These are phyloP conservation scores for Cercospora janseana DNA, from an alignment of 2,329 filamentous ascomycete species.

Conservation along the genomic window DNA sequence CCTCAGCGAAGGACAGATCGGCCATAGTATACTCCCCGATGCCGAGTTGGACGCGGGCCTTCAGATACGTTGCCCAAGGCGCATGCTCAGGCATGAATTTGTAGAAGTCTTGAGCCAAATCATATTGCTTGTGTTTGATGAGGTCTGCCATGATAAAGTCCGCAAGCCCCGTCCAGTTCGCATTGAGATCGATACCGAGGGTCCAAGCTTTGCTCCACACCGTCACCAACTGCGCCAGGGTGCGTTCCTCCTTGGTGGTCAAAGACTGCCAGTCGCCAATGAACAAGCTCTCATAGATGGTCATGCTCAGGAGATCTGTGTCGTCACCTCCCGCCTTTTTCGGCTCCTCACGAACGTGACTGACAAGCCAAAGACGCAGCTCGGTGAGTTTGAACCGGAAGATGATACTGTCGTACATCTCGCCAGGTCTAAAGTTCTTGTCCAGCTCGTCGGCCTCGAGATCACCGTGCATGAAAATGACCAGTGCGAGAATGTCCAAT, in stretches of 20 bases:
- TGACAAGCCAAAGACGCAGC: slow-evolving; percentile 66
- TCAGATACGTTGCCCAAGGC: slow-evolving; percentile 70
- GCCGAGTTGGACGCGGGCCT: slow-evolving; percentile 73
- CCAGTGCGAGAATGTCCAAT: slow-evolving; percentile 76
- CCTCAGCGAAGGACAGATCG: slow-evolving; percentile 73
- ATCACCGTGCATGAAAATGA: slow-evolving; percentile 83
- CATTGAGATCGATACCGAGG: slow-evolving; percentile 40
- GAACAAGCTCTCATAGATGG: slow-evolving; percentile 42
- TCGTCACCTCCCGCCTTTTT: slow-evolving; percentile 13
- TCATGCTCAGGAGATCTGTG: slow-evolving; percentile 26
- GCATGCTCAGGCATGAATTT: slow-evolving; percentile 53
- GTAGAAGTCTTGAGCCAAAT: slow-evolving; percentile 63
- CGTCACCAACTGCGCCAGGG: slow-evolving; percentile 40
- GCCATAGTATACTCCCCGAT: slow-evolving; percentile 72
- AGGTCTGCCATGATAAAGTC: slow-evolving; percentile 45
- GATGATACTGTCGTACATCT: slow-evolving; percentile 68
- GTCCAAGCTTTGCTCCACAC: slow-evolving; percentile 50
- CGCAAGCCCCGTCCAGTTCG: slow-evolving; percentile 42
- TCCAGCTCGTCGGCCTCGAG: slow-evolving; percentile 70
- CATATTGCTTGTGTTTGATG: slow-evolving; percentile 44
- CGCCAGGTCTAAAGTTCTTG: slow-evolving; percentile 59
- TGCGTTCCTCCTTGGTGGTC: slow-evolving; percentile 20
- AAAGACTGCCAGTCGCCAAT: slow-evolving; percentile 42
- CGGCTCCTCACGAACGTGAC: slow-evolving; percentile 47
- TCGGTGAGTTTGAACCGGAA: slow-evolving; percentile 70